Base-by-base conservation (phyloP, 2,329 filamentous ascomycete species). In the Hypoxylon sp. region DNA sequence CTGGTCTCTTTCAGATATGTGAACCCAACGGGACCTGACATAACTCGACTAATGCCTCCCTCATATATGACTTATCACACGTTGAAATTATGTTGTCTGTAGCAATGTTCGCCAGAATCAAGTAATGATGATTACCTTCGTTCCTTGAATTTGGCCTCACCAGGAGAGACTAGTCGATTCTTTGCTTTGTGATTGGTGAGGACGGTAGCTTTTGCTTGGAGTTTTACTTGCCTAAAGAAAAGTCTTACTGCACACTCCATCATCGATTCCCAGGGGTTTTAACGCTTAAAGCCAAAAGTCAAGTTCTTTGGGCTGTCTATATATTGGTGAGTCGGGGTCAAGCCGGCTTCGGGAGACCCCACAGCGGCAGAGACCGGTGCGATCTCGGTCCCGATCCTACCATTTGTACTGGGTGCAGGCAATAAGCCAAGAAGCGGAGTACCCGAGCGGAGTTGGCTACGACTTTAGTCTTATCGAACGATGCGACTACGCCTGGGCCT, bases 371-470 rank as follows among this genome's bases (percentile, higher is more conserved):
- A n/a, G n/a, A n/a, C n/a, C n/a, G 60, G 48, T 46, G 41, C 35
- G 48, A 60, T 48, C 40, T 17, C 57, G 60, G 49, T 24, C 11
- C 5, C 18, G 21, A 50, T 24, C 20, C n/a, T 35, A 31, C 43
- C 23, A 33, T 26, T 45, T n/a, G n/a, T n/a, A n/a, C n/a, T n/a
- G n/a, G n/a, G n/a, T n/a, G n/a, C n/a, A n/a, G n/a, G n/a, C n/a
- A 26, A 27, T 11, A 20, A 11, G 49, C 47, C 45, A 40, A 58
- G 49, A 48, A 60, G 54, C 57, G 57, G 60, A 56, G 60, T 43
- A 47, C 57, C n/a, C 41, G 60, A 57, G 60, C 60, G 60, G 60
- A 63, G 60, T 48, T 21, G 5, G 38, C n/a, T 48, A 45, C 45
- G 15, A 51, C 29, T n/a, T n/a, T n/a, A n/a, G n/a, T n/a, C 10